Percentiles rank a stretch among this genome's conserved stretches.
Evolutionary conservation across 768 basidiomycete species (phyloP).

Genomic region (Auriculariales sp.): DNA sequence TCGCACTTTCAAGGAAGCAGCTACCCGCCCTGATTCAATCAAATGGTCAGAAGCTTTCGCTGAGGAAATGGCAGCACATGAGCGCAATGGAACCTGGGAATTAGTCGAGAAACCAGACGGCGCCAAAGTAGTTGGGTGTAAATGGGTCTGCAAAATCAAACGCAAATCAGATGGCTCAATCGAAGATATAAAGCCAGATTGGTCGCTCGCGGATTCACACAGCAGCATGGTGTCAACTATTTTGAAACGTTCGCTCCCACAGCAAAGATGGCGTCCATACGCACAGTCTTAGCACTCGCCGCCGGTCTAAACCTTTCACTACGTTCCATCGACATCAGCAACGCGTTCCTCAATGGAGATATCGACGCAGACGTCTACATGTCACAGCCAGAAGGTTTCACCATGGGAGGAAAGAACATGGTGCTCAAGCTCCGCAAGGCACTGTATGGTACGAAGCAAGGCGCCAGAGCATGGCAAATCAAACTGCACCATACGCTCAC

Average conservation of each 20-base stretch:
- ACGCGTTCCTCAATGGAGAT: slow-evolving; percentile 16
- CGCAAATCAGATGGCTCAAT: slow-evolving; percentile 12
- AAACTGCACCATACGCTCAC: slow-evolving; percentile 12
- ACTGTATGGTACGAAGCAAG: slow-evolving; percentile 14
- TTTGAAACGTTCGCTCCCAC: slow-evolving; percentile 17
- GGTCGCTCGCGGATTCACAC: slow-evolving; percentile 21
- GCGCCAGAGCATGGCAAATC: slow-evolving; percentile 16
- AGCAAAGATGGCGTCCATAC: slow-evolving; percentile 11
- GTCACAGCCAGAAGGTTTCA: slow-evolving; percentile 15
- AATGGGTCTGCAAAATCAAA: slow-evolving; percentile 21
- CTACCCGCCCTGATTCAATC: too few relatives aligned
- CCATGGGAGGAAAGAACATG: background rate
- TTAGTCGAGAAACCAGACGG: slow-evolving; percentile 11
- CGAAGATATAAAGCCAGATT: slow-evolving; percentile 18
- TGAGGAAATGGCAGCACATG: slow-evolving; percentile 12
- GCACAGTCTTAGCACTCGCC: slow-evolving; percentile 14
- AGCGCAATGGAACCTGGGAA: slow-evolving; percentile 9
- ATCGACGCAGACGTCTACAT: slow-evolving; percentile 21
- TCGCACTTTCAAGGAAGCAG: too few relatives aligned
- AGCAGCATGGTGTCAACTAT: slow-evolving; percentile 18
- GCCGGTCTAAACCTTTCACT: slow-evolving; percentile 7
- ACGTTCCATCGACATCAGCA: slow-evolving; percentile 15
- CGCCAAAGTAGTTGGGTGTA: slow-evolving; percentile 13
- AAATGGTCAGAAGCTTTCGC: slow-evolving; percentile 14
- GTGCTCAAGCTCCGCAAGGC: slow-evolving; percentile 4